Percentiles rank a stretch among this genome's conserved stretches.
phyloP scores from a whole-genome alignment of 352 stramenopile genomes.

The Blastocystis sp. region DNA sequence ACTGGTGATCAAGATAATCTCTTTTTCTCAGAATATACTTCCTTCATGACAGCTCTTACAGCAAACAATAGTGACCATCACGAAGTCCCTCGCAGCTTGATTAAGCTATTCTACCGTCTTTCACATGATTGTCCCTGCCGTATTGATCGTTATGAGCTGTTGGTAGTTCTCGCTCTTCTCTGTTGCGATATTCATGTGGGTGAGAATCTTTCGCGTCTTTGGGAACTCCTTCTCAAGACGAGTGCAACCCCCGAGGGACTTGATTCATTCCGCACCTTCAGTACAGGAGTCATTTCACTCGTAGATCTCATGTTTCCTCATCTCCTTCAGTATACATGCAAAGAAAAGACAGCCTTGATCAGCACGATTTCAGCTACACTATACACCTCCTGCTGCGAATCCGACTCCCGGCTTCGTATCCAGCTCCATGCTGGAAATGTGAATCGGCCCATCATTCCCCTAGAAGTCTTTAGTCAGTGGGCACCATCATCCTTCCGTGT shows the following conservation, averaged over 20 bases:
- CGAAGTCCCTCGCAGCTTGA: background rate
- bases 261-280: conserved; percentile 7
- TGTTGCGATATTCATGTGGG: background rate
- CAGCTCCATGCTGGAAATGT: background rate
- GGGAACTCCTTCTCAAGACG: background rate
- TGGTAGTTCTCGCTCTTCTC: background rate
- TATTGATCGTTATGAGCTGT: conserved; percentile 47
- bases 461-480: background rate
- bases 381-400: background rate
- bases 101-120: conserved; percentile 5
- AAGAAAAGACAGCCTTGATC: background rate
- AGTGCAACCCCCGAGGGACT: background rate
- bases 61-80: background rate
- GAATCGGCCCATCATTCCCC: background rate
- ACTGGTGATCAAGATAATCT: conserved; percentile 20
- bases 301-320: background rate
- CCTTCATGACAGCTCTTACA: background rate
- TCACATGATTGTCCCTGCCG: background rate
- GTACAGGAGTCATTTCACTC: background rate
- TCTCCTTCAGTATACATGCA: background rate
- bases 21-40: conserved; percentile 15
- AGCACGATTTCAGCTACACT: background rate
- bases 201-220: background rate
- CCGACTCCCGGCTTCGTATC: background rate
- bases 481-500: conserved; percentile 16